These are phyloP conservation scores for Rhizopogon roseolus DNA, from an alignment of 768 basidiomycete species.

Conservation along the genomic window DNA sequence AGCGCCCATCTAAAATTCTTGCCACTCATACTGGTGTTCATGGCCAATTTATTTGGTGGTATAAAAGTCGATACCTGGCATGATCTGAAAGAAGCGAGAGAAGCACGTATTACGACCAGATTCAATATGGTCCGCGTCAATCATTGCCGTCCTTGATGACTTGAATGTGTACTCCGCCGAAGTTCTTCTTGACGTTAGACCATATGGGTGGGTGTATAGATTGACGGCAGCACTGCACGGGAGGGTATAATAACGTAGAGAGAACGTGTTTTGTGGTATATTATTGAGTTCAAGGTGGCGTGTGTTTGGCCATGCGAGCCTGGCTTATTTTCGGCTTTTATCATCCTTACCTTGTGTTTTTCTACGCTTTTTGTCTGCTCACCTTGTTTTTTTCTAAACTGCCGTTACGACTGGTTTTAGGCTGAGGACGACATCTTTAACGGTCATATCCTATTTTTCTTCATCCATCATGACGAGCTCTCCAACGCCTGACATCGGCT, in stretches of 20 bases:
- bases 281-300: constrained; percentile 28
- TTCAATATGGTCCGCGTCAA: no score
- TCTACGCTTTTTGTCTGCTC: constrained; percentile 22
- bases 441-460: constrained; percentile 4
- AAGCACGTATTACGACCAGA: background rate
- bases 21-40: no score
- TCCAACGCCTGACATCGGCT: constrained; percentile 72
- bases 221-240: no score
- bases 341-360: constrained; percentile 11
- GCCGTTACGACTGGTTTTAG: constrained; percentile 27
- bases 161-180: no score
- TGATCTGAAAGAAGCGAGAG: constrained; percentile 1
- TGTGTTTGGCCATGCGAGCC: constrained; percentile 14
- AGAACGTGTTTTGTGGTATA: background rate
- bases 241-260: no score
- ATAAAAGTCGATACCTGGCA: no score
- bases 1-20: no score
- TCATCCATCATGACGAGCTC: constrained; percentile 67
- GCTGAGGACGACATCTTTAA: constrained; percentile 7
- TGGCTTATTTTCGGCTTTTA: constrained; percentile 8
- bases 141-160: no score
- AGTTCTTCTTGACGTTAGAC: no score
- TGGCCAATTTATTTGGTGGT: no score
- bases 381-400: constrained; percentile 22
- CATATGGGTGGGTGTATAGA: no score